Evolutionary conservation across 176 grass and related monocot species (phyloP).

Genomic region (Pontederia crassipes): DNA sequence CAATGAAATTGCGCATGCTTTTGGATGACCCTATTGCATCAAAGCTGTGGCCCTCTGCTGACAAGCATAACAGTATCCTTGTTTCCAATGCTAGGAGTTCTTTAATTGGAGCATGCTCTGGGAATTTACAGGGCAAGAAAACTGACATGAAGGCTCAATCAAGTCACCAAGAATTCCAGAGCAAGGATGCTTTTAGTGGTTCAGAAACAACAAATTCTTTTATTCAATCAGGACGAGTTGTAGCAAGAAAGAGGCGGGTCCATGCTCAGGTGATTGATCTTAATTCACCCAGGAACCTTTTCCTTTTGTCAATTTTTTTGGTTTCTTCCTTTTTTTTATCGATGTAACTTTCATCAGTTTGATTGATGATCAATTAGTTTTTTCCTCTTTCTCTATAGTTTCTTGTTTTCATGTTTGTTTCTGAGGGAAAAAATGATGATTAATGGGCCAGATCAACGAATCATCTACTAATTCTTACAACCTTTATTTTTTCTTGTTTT

Average conservation of each 20-base stretch:
- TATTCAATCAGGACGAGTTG: constrained; percentile 63
- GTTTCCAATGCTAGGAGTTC: constrained; percentile 41
- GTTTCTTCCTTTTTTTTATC: not conserved
- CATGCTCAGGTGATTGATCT: constrained; percentile 58
- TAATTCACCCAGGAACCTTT: not conserved
- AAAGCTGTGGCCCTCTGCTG: constrained; percentile 54
- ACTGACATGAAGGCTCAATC: constrained; percentile 63
- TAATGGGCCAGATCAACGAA: too few species aligned
- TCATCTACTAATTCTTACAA: too few species aligned
- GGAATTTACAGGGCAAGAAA: constrained; percentile 57
- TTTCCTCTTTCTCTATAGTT: not conserved
- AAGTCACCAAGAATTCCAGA: constrained; percentile 69
- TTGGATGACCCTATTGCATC: constrained; percentile 63
- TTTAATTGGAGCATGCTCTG: constrained; percentile 44
- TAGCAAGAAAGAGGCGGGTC: constrained; percentile 84
- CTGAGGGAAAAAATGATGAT: too few species aligned
- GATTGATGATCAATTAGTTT: not conserved
- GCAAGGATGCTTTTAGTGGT: constrained; percentile 53
- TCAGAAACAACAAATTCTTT: constrained; percentile 43
- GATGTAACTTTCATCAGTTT: too few species aligned
- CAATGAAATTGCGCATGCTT: constrained; percentile 85
- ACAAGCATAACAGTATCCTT: constrained; percentile 51
- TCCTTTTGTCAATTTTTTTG: not conserved
- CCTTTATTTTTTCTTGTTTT: too few species aligned
- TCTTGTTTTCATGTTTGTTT: not conserved